Percentiles rank a stretch among this genome's conserved stretches.
These are phyloP conservation scores for Talaromyces sp. DNA, from an alignment of 2,329 filamentous ascomycete species.

Conservation along the genomic window DNA sequence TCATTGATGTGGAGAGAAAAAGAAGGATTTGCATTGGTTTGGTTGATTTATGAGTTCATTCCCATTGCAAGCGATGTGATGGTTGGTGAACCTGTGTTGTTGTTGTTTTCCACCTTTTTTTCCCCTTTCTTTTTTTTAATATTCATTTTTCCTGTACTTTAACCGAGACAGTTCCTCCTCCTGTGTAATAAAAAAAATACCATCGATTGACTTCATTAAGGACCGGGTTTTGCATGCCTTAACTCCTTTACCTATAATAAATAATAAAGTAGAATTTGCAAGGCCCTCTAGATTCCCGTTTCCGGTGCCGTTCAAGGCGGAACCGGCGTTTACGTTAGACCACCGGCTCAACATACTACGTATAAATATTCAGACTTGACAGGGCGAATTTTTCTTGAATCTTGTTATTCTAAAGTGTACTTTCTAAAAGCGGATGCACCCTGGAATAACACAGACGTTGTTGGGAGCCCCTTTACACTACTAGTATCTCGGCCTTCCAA, in stretches of 20 bases:
- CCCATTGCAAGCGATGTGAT: neutral
- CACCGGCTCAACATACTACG: too few species aligned
- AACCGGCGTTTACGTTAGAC: neutral
- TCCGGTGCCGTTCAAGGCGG: neutral
- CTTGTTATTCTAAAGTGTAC: neutral
- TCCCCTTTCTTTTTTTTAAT: neutral
- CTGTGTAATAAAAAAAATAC: neutral
- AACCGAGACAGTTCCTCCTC: neutral
- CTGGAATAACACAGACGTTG: neutral
- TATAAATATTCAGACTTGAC: neutral
- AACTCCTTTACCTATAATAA: neutral
- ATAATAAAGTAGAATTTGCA: too few species aligned
- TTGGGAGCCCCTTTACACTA: neutral
- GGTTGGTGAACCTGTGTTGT: neutral
- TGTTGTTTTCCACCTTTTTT: neutral
- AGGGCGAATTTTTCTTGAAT: neutral
- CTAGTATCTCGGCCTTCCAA: neutral
- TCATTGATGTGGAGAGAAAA: conserved; percentile 20
- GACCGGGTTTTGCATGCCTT: too few species aligned
- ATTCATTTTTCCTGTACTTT: neutral
- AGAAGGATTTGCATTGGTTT: neutral
- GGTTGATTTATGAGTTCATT: neutral
- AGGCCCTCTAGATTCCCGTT: neutral
- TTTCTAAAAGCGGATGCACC: neutral
- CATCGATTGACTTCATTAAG: neutral